These are phyloP conservation scores for Pseudogymnoascus verrucosus DNA, from an alignment of 2,329 filamentous ascomycete species.

Conservation along the genomic window DNA sequence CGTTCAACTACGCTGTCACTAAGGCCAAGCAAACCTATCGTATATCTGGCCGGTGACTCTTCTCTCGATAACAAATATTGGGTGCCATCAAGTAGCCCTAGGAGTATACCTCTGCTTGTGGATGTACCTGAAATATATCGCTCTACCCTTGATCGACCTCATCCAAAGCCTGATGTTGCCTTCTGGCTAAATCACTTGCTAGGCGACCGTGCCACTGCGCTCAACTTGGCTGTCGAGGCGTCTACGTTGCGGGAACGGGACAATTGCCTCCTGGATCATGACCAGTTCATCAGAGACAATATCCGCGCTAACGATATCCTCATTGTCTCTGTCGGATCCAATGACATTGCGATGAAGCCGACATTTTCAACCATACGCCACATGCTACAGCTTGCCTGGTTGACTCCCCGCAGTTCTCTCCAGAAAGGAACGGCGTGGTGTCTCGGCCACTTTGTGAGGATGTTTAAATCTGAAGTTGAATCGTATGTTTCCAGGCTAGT, in stretches of 20 bases:
- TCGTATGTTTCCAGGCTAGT: constrained; percentile 13
- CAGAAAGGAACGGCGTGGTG: constrained; percentile 13
- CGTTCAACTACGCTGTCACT: constrained; percentile 9
- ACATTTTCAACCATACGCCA: constrained; percentile 14
- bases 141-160: constrained; percentile 13
- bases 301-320: constrained; percentile 15
- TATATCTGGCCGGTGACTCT: constrained; percentile 16
- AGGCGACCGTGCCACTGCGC: constrained; percentile 11
- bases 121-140: constrained; percentile 15
- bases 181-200: constrained; percentile 18
- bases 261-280: constrained; percentile 12
- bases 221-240: constrained; percentile 16
- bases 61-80: constrained; percentile 18
- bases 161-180: constrained; percentile 16
- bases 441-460: constrained; percentile 13
- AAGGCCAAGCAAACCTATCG: constrained; percentile 13
- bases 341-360: constrained; percentile 17
- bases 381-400: constrained; percentile 17
- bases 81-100: constrained; percentile 14
- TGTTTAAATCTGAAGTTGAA: constrained; percentile 15
- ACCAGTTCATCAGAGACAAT: constrained; percentile 15
- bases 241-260: constrained; percentile 13
- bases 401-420: constrained; percentile 13
- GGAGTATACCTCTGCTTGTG: constrained; percentile 13
- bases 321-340: constrained; percentile 15